Evolutionary conservation across 805 yeast species (phyloP).

Genomic region (Wickerhamiella australiensis): DNA sequence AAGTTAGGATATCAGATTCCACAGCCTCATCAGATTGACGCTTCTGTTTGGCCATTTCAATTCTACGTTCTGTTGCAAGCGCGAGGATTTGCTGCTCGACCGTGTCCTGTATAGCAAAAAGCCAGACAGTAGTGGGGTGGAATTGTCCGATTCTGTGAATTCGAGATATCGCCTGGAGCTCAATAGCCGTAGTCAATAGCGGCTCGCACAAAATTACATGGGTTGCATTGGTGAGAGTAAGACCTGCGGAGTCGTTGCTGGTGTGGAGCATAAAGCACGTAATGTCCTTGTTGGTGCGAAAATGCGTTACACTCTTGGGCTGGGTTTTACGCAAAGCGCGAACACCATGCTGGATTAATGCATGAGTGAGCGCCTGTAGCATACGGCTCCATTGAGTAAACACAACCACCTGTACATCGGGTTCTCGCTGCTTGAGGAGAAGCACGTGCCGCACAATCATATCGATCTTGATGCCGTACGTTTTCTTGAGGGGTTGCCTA

Average conservation of each 20-base stretch:
- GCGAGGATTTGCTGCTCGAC: slow-evolving; percentile 80
- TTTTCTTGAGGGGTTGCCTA: slow-evolving; percentile 31
- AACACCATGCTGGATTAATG: slow-evolving; percentile 42
- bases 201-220: slow-evolving; percentile 93
- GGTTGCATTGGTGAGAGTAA: slow-evolving; percentile 81
- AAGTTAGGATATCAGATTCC: slow-evolving; percentile 16
- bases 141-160: slow-evolving; percentile 88
- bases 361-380: slow-evolving; percentile 50
- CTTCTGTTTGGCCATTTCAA: slow-evolving; percentile 25
- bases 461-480: slow-evolving; percentile 81
- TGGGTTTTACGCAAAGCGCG: slow-evolving; percentile 6
- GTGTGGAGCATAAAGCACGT: slow-evolving; percentile 83
- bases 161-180: slow-evolving; percentile 82
- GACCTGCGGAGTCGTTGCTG: slow-evolving; percentile 64
- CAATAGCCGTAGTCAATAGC: slow-evolving; percentile 72
- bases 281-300: slow-evolving; percentile 47
- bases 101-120: slow-evolving; percentile 68
- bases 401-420: slow-evolving; percentile 63
- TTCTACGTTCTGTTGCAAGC: slow-evolving; percentile 51
- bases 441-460: slow-evolving; percentile 61
- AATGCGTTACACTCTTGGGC: slow-evolving; percentile 35
- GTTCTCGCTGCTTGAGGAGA: slow-evolving; percentile 47
- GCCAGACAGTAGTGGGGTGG: slow-evolving; percentile 77
- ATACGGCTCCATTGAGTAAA: slow-evolving; percentile 86
- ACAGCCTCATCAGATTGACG: slow-evolving; percentile 13